phyloP scores from a whole-genome alignment of 768 basidiomycete genomes.

The Lentinus brumalis region DNA sequence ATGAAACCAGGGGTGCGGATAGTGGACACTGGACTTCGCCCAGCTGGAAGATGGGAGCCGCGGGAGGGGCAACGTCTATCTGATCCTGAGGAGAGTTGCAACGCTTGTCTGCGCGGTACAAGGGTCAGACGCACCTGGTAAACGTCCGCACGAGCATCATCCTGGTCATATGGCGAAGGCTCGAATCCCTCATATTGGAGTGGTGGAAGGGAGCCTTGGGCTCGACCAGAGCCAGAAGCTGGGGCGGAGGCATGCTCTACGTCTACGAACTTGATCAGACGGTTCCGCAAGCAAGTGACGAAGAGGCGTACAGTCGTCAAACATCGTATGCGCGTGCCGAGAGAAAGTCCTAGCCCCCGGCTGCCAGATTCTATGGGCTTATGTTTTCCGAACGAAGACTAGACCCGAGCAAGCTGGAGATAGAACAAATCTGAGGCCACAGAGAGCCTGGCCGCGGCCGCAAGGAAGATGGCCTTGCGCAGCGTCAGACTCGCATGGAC shows the following conservation, averaged over 20 bases:
- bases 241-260: conserved; percentile 81
- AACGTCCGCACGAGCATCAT: conserved; percentile 50
- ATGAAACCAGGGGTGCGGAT: conserved; percentile 78
- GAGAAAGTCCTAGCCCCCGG: no score
- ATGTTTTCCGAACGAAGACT: no score
- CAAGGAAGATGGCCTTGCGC: no score
- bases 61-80: conserved; percentile 34
- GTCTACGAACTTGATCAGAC: conserved; percentile 47
- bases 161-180: conserved; percentile 58
- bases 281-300: neutral
- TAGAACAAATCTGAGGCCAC: no score
- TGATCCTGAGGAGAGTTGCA: conserved; percentile 1
- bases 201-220: conserved; percentile 48
- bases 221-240: conserved; percentile 37
- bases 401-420: no score
- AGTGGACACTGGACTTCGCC: conserved; percentile 87
- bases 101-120: neutral
- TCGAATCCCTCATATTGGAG: conserved; percentile 91
- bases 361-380: no score
- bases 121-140: conserved; percentile 17
- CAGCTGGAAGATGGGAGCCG: conserved; percentile 77
- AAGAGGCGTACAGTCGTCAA: conserved; percentile 43
- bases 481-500: no score
- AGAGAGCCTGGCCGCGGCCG: no score
- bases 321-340: conserved; percentile 27